Evolutionary conservation across 1,284 basidiomycete species (phyloP), one percentile per base, ranked within the genome.

Genomic region (Heterobasidion occidentale): DNA sequence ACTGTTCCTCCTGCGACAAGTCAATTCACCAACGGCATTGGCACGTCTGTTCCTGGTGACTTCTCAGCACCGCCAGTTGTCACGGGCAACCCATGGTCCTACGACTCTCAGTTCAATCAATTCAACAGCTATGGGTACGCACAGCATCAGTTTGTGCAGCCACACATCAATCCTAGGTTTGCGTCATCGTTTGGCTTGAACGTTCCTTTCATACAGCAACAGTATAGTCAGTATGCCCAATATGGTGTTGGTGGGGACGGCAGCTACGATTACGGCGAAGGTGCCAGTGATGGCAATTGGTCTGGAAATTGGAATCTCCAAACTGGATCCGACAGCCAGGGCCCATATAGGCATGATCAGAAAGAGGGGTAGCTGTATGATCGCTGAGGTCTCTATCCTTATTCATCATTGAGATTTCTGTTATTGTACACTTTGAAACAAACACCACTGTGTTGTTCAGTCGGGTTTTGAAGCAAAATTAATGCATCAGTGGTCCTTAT

Each of bases 131-230:
- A 20, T 49, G 53, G 53, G 11, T 38, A 36, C 3, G 17, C 52
- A 15, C 56, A 56, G 51, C 50, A 11, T n/a, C 38, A 54, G 36
- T 79, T 76, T 50, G 74, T 90, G 17, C 88, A 89, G 62, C 88
- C 89, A n/a, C 88, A 91, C 65, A 88, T 90, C 61, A 90, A 90
- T 66, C 89, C 89, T 12, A 77, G 83, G 12, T 91, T 91, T 68
- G 76, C 75, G 33, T 77, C 78, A 50, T 68, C 71, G 36, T 80
- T 85, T 61, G 83, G 79, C 27, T 66, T 81, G 54, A 72, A 74
- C 58, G 58, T 71, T 20, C 64, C 59, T 14, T 58, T 51, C 47
- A 62, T 65, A 61, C 62, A 58, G 50, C 58, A 58, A 34, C 59
- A 61, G 46, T 51, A 60, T 47, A 15, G 4, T 17, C 33, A 45